Percentiles rank a stretch among this genome's conserved stretches.
phyloP scores from a whole-genome alignment of 2,329 filamentous ascomycete genomes.

The Sordariomycetes sp. region DNA sequence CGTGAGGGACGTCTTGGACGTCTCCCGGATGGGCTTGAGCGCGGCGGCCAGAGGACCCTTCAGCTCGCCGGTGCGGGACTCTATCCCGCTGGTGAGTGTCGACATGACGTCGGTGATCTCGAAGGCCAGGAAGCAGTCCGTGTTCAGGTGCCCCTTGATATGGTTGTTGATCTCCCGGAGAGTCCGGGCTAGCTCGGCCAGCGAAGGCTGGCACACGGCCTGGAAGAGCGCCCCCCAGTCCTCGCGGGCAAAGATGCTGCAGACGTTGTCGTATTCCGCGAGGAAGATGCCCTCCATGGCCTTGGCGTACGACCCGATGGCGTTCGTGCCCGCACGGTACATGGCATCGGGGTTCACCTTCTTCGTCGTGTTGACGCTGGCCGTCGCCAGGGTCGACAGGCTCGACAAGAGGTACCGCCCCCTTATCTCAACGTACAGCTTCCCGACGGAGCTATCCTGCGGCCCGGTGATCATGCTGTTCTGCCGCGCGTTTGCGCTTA shows the following conservation, averaged over 20 bases:
- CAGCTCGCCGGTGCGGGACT: conserved; percentile 73
- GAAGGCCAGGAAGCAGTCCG: conserved; percentile 90
- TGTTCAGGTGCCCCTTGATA: conserved; percentile 74
- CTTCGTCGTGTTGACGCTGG: conserved; percentile 73
- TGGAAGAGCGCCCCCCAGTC: conserved; percentile 76
- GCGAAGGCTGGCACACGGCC: conserved; percentile 63
- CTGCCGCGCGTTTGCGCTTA: conserved; percentile 50
- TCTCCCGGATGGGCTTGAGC: conserved; percentile 82
- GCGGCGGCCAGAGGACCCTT: conserved; percentile 76
- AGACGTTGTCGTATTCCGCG: conserved; percentile 85
- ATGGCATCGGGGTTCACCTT: conserved; percentile 73
- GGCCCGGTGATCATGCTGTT: conserved; percentile 20
- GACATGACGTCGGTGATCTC: conserved; percentile 90
- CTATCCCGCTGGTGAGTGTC: conserved; percentile 66
- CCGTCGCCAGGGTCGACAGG: conserved; percentile 76
- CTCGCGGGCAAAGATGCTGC: conserved; percentile 72
- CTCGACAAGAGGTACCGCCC: conserved; percentile 78
- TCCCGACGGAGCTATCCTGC: conserved; percentile 61
- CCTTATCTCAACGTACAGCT: conserved; percentile 76
- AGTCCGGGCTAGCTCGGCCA: conserved; percentile 77
- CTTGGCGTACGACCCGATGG: conserved; percentile 79
- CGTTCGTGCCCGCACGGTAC: conserved; percentile 82
- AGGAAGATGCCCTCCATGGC: conserved; percentile 80
- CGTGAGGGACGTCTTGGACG: conserved; percentile 74
- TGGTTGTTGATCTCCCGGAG: conserved; percentile 82